Evolutionary conservation across 331 rosid genomes (phyloP).

Genomic region (Phaseolus coccineus): DNA sequence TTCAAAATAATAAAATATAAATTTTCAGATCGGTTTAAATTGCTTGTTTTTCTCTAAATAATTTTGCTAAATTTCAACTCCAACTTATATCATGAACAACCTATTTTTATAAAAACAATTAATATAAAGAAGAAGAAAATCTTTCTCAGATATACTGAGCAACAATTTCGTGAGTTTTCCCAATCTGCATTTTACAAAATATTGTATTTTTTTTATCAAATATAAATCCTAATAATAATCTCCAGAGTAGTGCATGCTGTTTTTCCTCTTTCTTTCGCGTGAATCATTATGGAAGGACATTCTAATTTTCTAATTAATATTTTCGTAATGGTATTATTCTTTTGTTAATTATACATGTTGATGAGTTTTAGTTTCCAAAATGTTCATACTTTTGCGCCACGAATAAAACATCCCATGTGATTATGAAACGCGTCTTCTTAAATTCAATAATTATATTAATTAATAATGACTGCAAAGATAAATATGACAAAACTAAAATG

Average conservation of each 20-base stretch:
- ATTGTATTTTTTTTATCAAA: not conserved
- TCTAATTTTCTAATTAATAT: not conserved
- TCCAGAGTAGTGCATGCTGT: not conserved
- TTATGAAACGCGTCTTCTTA: slow-evolving; percentile 31
- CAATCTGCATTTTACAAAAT: not conserved
- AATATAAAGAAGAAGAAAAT: too few relatives aligned
- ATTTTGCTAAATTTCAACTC: too few relatives aligned
- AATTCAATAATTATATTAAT: slow-evolving; percentile 50
- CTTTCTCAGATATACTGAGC: too few relatives aligned
- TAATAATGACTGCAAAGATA: slow-evolving; percentile 52
- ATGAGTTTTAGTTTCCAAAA: slow-evolving; percentile 29
- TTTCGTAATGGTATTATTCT: not conserved
- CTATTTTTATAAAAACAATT: too few relatives aligned
- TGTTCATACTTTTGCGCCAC: slow-evolving; percentile 42
- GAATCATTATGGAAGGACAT: not conserved
- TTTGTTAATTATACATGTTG: not conserved
- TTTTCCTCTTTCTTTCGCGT: not conserved
- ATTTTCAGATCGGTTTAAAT: too few relatives aligned
- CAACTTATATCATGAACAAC: too few relatives aligned
- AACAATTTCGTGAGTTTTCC: not conserved
- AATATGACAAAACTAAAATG: slow-evolving; percentile 48
- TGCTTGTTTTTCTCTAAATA: too few relatives aligned
- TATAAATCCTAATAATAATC: not conserved
- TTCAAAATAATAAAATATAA: too few relatives aligned
- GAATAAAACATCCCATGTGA: slow-evolving; percentile 76